Percentiles rank a stretch among this genome's conserved stretches.
These are phyloP conservation scores for Nicotiana obtusifolia DNA, from an alignment of 257 asterid species.

Conservation along the genomic window DNA sequence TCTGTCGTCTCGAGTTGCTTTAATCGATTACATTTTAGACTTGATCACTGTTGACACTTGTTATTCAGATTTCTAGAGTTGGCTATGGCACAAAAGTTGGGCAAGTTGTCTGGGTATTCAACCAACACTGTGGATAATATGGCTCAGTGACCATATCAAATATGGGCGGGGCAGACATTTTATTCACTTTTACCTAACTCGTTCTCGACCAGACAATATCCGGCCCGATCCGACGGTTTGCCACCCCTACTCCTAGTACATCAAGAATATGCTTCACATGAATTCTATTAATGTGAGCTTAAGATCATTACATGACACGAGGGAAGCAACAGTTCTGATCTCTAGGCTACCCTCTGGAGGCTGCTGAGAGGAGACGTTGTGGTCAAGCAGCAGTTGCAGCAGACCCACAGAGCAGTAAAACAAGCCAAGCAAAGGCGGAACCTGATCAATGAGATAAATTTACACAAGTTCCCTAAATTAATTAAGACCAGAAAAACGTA, in stretches of 20 bases:
- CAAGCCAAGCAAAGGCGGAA: conserved; percentile 68
- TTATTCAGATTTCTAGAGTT: too few relatives aligned
- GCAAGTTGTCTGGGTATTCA: too few relatives aligned
- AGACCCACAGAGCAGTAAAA: conserved; percentile 64
- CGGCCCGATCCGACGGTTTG: too few relatives aligned
- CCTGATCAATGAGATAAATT: conserved; percentile 25
- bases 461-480: background rate
- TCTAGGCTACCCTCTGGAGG: conserved; percentile 19
- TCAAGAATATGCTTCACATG: background rate
- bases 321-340: conserved; percentile 36
- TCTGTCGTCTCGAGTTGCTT: too few relatives aligned
- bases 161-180: too few relatives aligned
- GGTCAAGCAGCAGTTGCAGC: conserved; percentile 50
- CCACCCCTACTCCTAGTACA: background rate
- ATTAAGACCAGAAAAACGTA: background rate
- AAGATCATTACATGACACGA: conserved; percentile 21
- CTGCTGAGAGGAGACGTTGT: conserved; percentile 14
- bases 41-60: too few relatives aligned
- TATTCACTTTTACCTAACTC: too few relatives aligned
- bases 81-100: too few relatives aligned
- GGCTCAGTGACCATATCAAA: too few relatives aligned
- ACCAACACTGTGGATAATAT: too few relatives aligned
- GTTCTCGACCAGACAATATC: too few relatives aligned
- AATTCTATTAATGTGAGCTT: background rate
- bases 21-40: too few relatives aligned